phyloP scores from a whole-genome alignment of 805 yeast genomes.

The Isabelozyma rhagii region DNA sequence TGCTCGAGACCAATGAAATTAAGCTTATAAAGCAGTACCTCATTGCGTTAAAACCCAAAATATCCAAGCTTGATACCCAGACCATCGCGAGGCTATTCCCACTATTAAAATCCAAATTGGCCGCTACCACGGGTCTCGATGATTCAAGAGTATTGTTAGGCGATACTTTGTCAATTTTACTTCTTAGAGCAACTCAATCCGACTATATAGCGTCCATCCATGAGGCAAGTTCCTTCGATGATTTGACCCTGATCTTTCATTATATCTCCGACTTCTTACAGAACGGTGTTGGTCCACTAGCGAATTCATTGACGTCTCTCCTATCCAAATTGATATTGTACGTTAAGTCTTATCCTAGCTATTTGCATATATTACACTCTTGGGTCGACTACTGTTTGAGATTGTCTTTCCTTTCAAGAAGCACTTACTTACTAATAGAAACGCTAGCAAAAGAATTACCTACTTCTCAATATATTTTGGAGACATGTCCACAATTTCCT shows the following conservation, averaged over 20 bases:
- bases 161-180: slow-evolving; percentile 66
- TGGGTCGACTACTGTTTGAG: slow-evolving; percentile 49
- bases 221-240: slow-evolving; percentile 13
- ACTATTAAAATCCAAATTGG: not conserved
- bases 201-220: not conserved
- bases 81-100: not conserved
- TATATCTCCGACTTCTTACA: slow-evolving; percentile 69
- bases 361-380: slow-evolving; percentile 15
- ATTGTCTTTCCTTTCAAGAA: slow-evolving; percentile 50
- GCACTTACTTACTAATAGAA: slow-evolving; percentile 60
- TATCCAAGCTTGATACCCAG: too few relatives aligned
- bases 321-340: slow-evolving; percentile 51
- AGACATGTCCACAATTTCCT: slow-evolving; percentile 45
- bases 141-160: slow-evolving; percentile 41
- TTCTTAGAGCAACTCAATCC: slow-evolving; percentile 50
- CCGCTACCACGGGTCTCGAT: slow-evolving; percentile 12
- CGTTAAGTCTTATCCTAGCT: slow-evolving; percentile 9
- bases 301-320: slow-evolving; percentile 64
- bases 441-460: slow-evolving; percentile 48
- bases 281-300: slow-evolving; percentile 66
- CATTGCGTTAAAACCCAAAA: not conserved
- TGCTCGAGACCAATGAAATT: not conserved
- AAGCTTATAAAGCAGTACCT: not conserved
- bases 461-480: slow-evolving; percentile 37
- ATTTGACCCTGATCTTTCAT: slow-evolving; percentile 36